Evolutionary conservation across 306 rosid species (phyloP), one percentile per base, ranked within the genome.

Genomic region (Cucurbita maxima): DNA sequence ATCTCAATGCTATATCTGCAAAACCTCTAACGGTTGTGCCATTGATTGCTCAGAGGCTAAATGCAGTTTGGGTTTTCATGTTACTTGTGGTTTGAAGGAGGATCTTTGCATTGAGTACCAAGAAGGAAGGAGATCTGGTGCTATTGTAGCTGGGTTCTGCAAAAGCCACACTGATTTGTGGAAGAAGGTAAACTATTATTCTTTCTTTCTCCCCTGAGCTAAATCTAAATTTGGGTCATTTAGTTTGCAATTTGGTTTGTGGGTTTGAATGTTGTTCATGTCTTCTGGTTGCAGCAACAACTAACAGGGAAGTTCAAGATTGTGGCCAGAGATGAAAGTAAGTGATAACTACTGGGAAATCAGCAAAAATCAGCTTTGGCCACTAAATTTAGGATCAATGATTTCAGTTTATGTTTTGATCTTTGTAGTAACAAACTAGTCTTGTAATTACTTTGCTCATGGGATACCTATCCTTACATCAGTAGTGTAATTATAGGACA

Each of bases 91-190:
- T 4, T n/a, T 92, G 57, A 80, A 76, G 19, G 86, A 89, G 38
- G 92, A 88, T 57, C 89, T 92, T 4, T 83, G 88, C 12, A 76
- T 92, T 18, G 94, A 92, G 84, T 89, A 86, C 52, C 78, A 56
- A 78, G 84, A 89, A 81, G 92, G 87, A 72, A 89, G 76, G 77
- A 94, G 80, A 58, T 84, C 78, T 38, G 80, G 81, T 43, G 88
- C 86, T 45, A 75, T 92, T 74, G 97, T 92, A 45, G 96, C 97
- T 72, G 96, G 97, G 1, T 92, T 92, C 78, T 92, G 97, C 62
- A 83, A 79, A 79, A 47, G 40, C 1, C 97, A 92, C 58, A 71
- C 89, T 16, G 83, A 84, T 56, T 5, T 92, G 0, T 92, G 97
- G 97, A 81, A 47, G 30, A 89, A 86, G 96, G 97, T 92, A 73